Evolutionary conservation across 129 eudicot genomes (phyloP), one percentile per base, ranked within the genome.

Genomic region (Pittosporum tobira): DNA sequence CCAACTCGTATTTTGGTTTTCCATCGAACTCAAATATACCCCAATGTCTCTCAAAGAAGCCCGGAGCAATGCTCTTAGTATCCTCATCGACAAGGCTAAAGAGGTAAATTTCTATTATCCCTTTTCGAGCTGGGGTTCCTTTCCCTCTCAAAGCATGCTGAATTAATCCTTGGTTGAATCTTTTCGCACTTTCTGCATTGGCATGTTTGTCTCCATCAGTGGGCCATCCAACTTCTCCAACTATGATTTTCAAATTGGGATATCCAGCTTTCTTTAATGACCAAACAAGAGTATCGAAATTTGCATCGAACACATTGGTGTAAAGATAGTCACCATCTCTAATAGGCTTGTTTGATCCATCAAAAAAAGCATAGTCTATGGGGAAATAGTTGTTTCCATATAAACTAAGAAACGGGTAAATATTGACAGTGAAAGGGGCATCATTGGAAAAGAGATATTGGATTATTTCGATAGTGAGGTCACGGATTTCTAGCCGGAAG

Each of bases 351-450:
- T 22, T 34, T 31, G 5, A 20, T 30, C 62, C 62, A 11, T 34
- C 62, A 34, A 57, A 57, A 21, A 57, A 57, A 24, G 62, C 62
- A 57, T 57, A 31, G 46, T 57, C 62, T 8, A 57, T 15, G 62
- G 62, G 62, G 43, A 57, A 57, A 25, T 57, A 0, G 28, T 30
- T 40, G 40, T 57, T 57, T 26, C 62, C 45, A 13, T 57, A 34
- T 10, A 57, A 27, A 22, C 62, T 34, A 10, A 57, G 23, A 36
- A 57, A 57, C 2, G 62, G 62, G 23, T 57, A 57, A 5, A 57
- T 57, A 36, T 57, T 57, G 6, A 57, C 62, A 36, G 62, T 31
- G 25, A 57, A 57, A 30, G 62, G 46, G 1, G 46, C 62, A 19
- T 57, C 40, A 25, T 57, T 57, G 13, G 38, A 22, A 13, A n/a